Evolutionary conservation across 371 early-diverging fungal genomes (phyloP), one percentile per base, ranked within the genome.

Genomic region (Mortierella sp.): DNA sequence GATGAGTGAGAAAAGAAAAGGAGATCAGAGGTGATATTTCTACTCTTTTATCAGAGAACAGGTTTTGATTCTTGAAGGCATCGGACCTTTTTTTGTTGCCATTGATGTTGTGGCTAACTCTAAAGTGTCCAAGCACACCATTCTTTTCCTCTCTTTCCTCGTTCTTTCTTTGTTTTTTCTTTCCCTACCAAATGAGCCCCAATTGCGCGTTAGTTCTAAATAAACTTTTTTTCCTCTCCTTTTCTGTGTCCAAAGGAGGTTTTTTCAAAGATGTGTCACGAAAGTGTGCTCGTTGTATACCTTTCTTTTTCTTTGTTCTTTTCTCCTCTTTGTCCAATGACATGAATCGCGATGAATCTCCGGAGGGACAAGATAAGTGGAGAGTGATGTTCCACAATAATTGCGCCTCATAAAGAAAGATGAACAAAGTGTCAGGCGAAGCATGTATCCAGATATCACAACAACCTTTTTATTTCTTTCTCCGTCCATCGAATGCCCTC

Each of bases 111-210:
- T 16, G 34, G 63, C 34, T 31, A 19, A 63, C 16, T 31, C 7
- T 63, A 63, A 63, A 65, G 24, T 38, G 42, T 34, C 16, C 38
- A 65, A 65, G 42, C 65, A 38, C 65, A 38, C 65, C 65, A 65
- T 65, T 38, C 38, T 38, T 28, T 28, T 0, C 50, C 16, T 14
- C 16, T 34, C 16, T 60, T 34, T 28, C 13, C 16, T 38, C 42
- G 42, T 38, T 38, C 42, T 5, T 38, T 38, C 42, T 38, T 38
- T 28, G 28, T 31, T 6, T 34, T 19, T 16, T 19, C 19, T 38
- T 38, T 19, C n/a, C 14, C 2, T 34, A 16, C 65, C 65, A 65
- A 38, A 38, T 65, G 65, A 65, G 65, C 38, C 65, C 21, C 14
- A 1, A 38, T 7, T 38, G 6, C 8, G 58, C 55, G 1, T 0